Evolutionary conservation across 805 yeast genomes (phyloP), one percentile per base, ranked within the genome.

Genomic region (Kazachstania africana): DNA sequence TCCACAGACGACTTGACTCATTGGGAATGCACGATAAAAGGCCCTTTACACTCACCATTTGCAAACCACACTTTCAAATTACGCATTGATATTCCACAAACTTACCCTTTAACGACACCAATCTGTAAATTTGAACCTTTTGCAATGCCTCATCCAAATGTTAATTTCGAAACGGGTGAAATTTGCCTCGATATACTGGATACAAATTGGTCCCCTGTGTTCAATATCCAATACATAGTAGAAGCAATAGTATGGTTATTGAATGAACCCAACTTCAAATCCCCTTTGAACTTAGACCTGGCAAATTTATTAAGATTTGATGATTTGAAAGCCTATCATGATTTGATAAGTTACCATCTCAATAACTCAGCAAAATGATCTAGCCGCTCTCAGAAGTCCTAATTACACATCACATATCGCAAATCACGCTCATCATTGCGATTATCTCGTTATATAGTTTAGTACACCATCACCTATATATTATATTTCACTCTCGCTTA

Each of bases 271-370:
- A 84, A 75, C 45, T 78, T 82, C 0, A 72, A 73, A 37, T 72
- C 80, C 25, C 88, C 88, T 1, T 53, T 79, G 31, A 76, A 79
- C 44, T 62, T 79, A 12, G 87, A 79, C 47, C 61, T 75, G 53
- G 80, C 84, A 5, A 75, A 72, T 40, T 44, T 78, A 21, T 59
- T 63, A 37, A 65, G 75, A 36, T 52, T 55, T 25, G 70, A 68
- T 14, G 76, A 70, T 44, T 23, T 19, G 3, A 50, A 45, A 2
- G 75, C 69, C 0, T 65, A 67, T 40, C 36, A 55, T 24, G 64
- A 62, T 1, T 39, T 65, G 27, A 55, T 68, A n/a, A 44, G 47
- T 4, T 69, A 63, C 43, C 64, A 66, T 39, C 23, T 46, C 12
- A 22, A 28, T 20, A 12, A 16, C 12, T 13, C 17, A 20, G 18